A percentile compares a stretch with the other conserved stretches of the same genome.
Evolutionary conservation across 306 rosid species (phyloP).

Genomic region (Prunus mongolica): DNA sequence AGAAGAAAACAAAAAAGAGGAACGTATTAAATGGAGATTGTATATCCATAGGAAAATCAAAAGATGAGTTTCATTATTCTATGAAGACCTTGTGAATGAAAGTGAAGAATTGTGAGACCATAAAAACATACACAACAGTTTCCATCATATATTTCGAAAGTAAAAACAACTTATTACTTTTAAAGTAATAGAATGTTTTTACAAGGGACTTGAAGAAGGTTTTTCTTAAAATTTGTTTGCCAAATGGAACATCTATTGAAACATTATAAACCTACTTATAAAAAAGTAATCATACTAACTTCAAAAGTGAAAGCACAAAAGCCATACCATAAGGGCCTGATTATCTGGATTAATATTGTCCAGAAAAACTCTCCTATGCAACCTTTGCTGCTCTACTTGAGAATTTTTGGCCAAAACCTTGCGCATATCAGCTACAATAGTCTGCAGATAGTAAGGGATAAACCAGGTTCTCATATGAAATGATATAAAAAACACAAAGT

Average conservation of each 20-base stretch:
- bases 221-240: not conserved
- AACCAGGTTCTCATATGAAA: conserved; percentile 19
- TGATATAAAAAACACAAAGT: conserved; percentile 16
- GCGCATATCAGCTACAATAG: conserved; percentile 96
- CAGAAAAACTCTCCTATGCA: conserved; percentile 94
- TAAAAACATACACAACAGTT: not conserved
- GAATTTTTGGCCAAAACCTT: conserved; percentile 95
- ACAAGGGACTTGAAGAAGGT: too few species aligned
- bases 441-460: conserved; percentile 38
- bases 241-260: not conserved
- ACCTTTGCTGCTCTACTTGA: conserved; percentile 97
- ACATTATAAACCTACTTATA: not conserved
- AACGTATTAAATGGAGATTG: not conserved
- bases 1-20: not conserved
- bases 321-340: conserved; percentile 79
- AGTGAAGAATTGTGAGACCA: not conserved
- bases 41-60: not conserved
- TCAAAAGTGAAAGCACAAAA: conserved; percentile 7
- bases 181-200: not conserved
- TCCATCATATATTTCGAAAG: not conserved
- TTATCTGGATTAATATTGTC: conserved; percentile 74
- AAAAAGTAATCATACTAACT: not conserved
- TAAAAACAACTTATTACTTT: not conserved
- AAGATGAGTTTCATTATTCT: not conserved
- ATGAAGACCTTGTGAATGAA: not conserved